Evolutionary conservation across 805 yeast genomes (phyloP).

Genomic region (Torulaspora indica): DNA sequence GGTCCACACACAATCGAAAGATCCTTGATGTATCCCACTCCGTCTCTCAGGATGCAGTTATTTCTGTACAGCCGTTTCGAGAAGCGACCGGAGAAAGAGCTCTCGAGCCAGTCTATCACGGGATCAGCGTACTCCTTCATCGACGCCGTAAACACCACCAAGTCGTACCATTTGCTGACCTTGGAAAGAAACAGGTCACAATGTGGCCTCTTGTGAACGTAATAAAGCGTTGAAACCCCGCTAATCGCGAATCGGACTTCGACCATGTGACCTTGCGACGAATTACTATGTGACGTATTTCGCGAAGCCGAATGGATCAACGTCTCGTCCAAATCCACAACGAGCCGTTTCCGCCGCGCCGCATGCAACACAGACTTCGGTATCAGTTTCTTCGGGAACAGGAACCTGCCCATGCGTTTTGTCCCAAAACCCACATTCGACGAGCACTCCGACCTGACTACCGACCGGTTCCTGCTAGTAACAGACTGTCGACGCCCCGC

Average conservation of each 20-base stretch:
- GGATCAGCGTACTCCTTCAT: constrained; percentile 96
- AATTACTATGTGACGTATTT: constrained; percentile 35
- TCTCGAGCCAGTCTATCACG: constrained; percentile 85
- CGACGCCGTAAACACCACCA: constrained; percentile 91
- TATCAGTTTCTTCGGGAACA: constrained; percentile 43
- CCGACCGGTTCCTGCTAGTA: constrained; percentile 26
- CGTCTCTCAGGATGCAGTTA: constrained; percentile 71
- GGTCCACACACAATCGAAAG: constrained; percentile 38
- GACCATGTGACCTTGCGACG: constrained; percentile 57
- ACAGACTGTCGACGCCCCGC: constrained; percentile 17
- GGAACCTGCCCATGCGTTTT: constrained; percentile 39
- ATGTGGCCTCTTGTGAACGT: constrained; percentile 86
- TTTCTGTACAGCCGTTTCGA: constrained; percentile 67
- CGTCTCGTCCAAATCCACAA: constrained; percentile 91
- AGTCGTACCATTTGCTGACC: constrained; percentile 80
- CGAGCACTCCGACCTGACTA: constrained; percentile 10
- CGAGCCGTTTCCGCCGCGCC: constrained; percentile 53
- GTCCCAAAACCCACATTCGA: constrained; percentile 22
- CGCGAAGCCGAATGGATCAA: constrained; percentile 85
- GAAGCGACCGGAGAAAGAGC: constrained; percentile 46
- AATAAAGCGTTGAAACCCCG: constrained; percentile 73
- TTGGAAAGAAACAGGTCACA: constrained; percentile 79
- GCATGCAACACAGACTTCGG: constrained; percentile 35
- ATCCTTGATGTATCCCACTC: constrained; percentile 85
- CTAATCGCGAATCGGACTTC: constrained; percentile 62